phyloP scores from a whole-genome alignment of 352 stramenopile genomes.

The Globisporangium canariense region DNA sequence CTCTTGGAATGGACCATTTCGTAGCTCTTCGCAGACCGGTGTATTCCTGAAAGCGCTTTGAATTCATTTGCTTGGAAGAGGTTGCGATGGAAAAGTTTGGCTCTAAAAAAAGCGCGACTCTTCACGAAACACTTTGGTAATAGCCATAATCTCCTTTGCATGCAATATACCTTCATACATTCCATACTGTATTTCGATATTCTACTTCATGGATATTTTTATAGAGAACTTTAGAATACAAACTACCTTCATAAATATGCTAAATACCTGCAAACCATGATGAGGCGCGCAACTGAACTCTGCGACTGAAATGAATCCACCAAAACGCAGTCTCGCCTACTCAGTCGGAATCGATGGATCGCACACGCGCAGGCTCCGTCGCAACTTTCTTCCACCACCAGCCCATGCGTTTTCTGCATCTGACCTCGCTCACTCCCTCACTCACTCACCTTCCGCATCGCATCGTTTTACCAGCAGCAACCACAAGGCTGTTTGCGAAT shows the following conservation, averaged over 20 bases:
- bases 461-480: background rate
- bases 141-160: background rate
- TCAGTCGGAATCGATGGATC: background rate
- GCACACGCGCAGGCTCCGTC: constrained; percentile 9
- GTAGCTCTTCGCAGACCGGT: background rate
- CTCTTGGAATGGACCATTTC: background rate
- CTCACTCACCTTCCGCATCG: background rate
- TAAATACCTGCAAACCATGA: background rate
- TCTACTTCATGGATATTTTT: background rate
- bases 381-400: constrained; percentile 9
- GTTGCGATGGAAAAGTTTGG: background rate
- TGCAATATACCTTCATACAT: background rate
- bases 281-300: background rate
- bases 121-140: background rate
- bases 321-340: background rate
- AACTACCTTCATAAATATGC: background rate
- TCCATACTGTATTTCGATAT: background rate
- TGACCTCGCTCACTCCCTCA: background rate
- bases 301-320: background rate
- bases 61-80: too few species aligned
- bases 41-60: too few species aligned
- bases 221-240: too few species aligned
- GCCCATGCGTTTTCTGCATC: background rate
- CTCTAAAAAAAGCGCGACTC: background rate
- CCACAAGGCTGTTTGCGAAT: background rate